A percentile compares a stretch with the other conserved stretches of the same genome.
Conservation (phyloP, 495 filamentous ascomycete species). For the Trichoderma reesei region DNA sequence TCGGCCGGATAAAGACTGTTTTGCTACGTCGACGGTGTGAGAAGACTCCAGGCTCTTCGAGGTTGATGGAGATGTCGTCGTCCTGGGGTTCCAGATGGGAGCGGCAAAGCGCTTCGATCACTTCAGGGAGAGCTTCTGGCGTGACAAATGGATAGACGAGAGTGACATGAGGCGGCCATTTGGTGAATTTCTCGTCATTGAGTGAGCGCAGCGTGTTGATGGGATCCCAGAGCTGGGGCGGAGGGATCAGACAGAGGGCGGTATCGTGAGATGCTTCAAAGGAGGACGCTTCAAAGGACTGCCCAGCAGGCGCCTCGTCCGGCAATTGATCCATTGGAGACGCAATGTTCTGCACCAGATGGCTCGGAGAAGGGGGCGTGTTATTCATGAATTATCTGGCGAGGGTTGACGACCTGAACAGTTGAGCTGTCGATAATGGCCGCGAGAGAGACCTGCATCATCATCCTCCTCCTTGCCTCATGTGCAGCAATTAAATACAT, state of each 20-base stretch:
- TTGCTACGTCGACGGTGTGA: slow-evolving; percentile 25
- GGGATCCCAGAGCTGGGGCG: slow-evolving; percentile 26
- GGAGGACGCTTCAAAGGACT: not conserved
- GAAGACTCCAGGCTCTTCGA: slow-evolving; percentile 28
- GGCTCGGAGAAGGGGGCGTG: not conserved
- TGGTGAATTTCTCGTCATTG: slow-evolving; percentile 45
- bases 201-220: slow-evolving; percentile 40
- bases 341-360: not conserved
- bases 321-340: not conserved
- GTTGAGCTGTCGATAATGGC: too few relatives aligned
- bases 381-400: not conserved
- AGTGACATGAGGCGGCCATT: slow-evolving; percentile 54
- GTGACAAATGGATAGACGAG: slow-evolving; percentile 50
- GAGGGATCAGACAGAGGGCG: slow-evolving; percentile 42
- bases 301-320: not conserved
- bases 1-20: slow-evolving; percentile 32
- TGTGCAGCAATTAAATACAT: not conserved
- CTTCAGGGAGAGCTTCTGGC: slow-evolving; percentile 14
- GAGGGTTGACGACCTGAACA: not conserved
- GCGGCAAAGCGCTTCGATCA: slow-evolving; percentile 10
- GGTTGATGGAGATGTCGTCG: slow-evolving; percentile 19
- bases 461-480: too few relatives aligned
- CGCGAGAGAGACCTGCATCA: too few relatives aligned
- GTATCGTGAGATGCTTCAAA: slow-evolving; percentile 23
- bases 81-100: not conserved